Base-by-base conservation (phyloP, 2,329 filamentous ascomycete genomes). In the Pseudomassariella vexata region DNA sequence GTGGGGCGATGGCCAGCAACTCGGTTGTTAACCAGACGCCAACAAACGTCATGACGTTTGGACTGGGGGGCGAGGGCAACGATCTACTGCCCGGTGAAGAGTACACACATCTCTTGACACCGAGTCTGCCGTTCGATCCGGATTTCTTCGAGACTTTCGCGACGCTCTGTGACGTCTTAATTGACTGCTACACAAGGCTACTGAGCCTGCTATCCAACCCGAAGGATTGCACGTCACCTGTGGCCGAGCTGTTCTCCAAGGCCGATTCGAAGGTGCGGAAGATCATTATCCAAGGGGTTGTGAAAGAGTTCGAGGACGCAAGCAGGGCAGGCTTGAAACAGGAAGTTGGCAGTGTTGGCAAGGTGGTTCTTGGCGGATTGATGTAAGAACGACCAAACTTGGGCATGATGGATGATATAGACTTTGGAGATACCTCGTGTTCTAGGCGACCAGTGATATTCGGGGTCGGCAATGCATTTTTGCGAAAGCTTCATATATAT, bases 101-200 rank as follows among this genome's bases (percentile, higher is more conserved):
- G 49, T 98, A 95, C 56, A 78, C 79, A 0, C 81, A 90, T 55
- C 70, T 98, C 2, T 71, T 95, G 14, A 96, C 90, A n/a, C 92
- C 92, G 0, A 82, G 80, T 11, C 64, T 98, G 28, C 92, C 92
- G 0, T 98, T 98, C 52, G 89, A 96, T 43, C 92, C 92, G 0
- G 92, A 98, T 59, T 98, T 95, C 51, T 92, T 90, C 57, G 88
- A 94, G 63, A 95, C 89, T 0, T 96, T 96, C 62, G 83, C 88
- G 10, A 95, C 92, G 9, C 70, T 98, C 6, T 96, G 92, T 63
- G 92, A 98, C 53, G 86, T 94, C 3, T 65, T 98, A 39, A 94
- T 95, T 48, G 92, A 96, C 56, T 86, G 81, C 50, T 98, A 98
- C 61, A 79, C 79, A 21, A 77, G 80, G 34, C 76, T 98, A 18